Evolutionary conservation across 306 rosid genomes (phyloP), one percentile per base, ranked within the genome.

Genomic region (Fagus sylvatica): DNA sequence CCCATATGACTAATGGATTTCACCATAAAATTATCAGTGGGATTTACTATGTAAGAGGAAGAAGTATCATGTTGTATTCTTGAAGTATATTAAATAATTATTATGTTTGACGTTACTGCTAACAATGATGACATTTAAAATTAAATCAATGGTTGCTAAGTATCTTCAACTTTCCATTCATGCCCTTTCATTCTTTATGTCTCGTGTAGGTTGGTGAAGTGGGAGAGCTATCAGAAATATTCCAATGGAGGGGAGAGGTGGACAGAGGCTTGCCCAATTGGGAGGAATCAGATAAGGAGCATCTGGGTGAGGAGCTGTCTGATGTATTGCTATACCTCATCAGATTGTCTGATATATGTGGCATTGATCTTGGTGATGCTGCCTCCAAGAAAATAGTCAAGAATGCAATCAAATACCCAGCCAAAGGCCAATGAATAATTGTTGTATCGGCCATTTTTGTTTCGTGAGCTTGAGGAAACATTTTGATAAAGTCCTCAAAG

Each of bases 161-260:
- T 46, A 2, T 46, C 51, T 56, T 56, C 11, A 17, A 22, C 36
- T 60, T 69, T 48, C 36, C 9, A 4, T 36, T 6, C 28, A 11
- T 54, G 11, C 30, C 1, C 13, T 1, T 76, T 5, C 9, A 30
- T 33, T 30, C 0, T 2, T 74, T 34, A 28, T 16, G 42, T 54
- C 22, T 12, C 4, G 22, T 57, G 77, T 36, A 86, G 90, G 86
- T 87, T 22, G 88, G 88, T 53, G 91, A 85, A 74, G 88, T 87
- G 2, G 88, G 91, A 17, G 91, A 87, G 76, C 76, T 85, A n/a
- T 85, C 88, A 68, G 88, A 85, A 62, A 85, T 85, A 81, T 85
- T 85, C 79, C 88, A 85, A 15, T 87, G 91, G 91, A 85, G 72
- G 57, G 91, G 91, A 69, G 91, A 87, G 79, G 91, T 87, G 62